Evolutionary conservation across 495 filamentous ascomycete genomes (phyloP).

Genomic region (Aspergillus indologenus): DNA sequence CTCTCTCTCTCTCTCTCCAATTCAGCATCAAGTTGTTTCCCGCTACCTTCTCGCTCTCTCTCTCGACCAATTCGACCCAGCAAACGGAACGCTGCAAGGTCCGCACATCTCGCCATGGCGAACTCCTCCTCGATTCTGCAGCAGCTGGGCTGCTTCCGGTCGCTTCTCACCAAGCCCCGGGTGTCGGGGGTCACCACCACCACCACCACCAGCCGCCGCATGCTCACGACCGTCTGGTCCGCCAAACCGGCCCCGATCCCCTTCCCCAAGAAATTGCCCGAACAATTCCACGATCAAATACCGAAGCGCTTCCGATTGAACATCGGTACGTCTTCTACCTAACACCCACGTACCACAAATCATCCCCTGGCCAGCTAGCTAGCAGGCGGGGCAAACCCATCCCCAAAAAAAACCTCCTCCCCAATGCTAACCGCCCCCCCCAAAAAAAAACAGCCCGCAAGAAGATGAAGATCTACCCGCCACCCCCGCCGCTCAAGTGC

Average conservation of each 20-base stretch:
- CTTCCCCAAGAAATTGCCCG: constrained; percentile 41
- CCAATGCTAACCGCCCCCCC: background rate
- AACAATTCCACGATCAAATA: constrained; percentile 43
- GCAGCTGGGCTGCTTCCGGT: constrained; percentile 67
- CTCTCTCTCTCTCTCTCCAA: background rate
- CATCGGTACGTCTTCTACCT: constrained; percentile 26
- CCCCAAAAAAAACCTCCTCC: background rate
- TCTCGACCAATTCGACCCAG: constrained; percentile 7
- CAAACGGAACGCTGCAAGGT: background rate
- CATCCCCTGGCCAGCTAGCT: too few relatives aligned
- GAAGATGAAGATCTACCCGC: constrained; percentile 52
- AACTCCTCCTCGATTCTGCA: constrained; percentile 53
- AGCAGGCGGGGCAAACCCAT: too few relatives aligned
- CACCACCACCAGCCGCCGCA: constrained; percentile 37
- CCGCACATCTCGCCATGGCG: constrained; percentile 50
- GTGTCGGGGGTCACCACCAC: too few relatives aligned
- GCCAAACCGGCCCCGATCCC: constrained; percentile 33
- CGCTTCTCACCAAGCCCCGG: constrained; percentile 40
- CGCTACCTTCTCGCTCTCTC: constrained; percentile 25
- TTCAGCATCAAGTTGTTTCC: constrained; percentile 18
- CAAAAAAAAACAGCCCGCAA: constrained; percentile 27
- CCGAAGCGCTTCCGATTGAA: constrained; percentile 34
- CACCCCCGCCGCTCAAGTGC: constrained; percentile 46
- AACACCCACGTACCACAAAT: background rate
- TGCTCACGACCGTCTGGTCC: constrained; percentile 41